Evolutionary conservation across 2,329 filamentous ascomycete species (phyloP), one percentile per base, ranked within the genome.

Genomic region (Diaporthe vaccinii): DNA sequence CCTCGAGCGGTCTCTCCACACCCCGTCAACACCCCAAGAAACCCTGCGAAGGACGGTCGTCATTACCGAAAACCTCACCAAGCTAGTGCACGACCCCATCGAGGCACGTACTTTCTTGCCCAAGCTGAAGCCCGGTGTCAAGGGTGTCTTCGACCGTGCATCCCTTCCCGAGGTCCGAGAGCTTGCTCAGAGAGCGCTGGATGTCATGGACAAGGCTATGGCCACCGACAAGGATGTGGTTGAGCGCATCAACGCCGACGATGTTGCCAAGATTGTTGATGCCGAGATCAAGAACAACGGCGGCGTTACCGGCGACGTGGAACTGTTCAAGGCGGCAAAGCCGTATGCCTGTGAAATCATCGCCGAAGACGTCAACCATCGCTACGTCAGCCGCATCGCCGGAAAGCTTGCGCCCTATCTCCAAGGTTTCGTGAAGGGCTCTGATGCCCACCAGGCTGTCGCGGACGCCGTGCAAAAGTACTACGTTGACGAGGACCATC

Each of bases 61-160:
- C 73, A 97, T 99, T 70, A 94, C 97, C 28, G 97, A 99, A 87
- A 99, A 99, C 86, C 88, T 99, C 87, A 99, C 97, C 76, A 98
- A 98, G 88, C 92, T 99, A 44, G 97, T 99, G 39, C 97, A 99
- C 84, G 96, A 93, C 83, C 97, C 97, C 20, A 92, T 98, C 76
- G 97, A 99, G 87, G 97, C 97, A 46, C 91, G 97, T 78, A 95
- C 95, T 74, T 99, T 99, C 89, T 86, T 99, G 82, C 97, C 97
- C 70, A 98, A 98, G 86, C 89, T 99, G 71, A 94, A 94, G 82
- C 97, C 97, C 58, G 97, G 97, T 90, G 94, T 99, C 62, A 95
- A 98, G 88, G 90, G 89, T 73, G 96, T 99, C 75, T 91, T 93
- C 79, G 93, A 97, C 79, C 92, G 95, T 78, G 96, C 97, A 39